These are phyloP conservation scores for Arthrobotrys entomopaga DNA, from an alignment of 2,329 filamentous ascomycete genomes.

Conservation along the genomic window DNA sequence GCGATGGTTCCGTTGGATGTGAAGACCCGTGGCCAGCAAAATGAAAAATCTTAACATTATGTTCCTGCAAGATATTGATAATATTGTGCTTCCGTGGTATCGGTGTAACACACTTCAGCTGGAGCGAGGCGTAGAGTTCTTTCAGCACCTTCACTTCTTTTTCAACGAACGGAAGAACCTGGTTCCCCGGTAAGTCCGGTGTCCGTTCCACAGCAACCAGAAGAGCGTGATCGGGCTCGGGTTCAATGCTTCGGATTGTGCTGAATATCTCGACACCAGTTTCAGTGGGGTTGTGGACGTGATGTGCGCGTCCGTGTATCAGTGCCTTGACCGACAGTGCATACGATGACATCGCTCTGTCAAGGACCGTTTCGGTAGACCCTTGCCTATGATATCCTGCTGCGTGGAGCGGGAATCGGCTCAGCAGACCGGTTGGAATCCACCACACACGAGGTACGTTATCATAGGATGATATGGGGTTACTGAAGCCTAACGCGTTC, in stretches of 20 bases:
- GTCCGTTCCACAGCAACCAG: slow-evolving; percentile 23
- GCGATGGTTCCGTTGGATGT: slow-evolving; percentile 17
- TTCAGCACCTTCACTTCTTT: slow-evolving; percentile 3
- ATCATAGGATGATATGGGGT: slow-evolving; percentile 27
- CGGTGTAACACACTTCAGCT: neutral
- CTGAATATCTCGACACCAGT: no score
- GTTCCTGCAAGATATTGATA: neutral
- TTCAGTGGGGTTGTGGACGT: neutral
- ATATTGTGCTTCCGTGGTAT: slow-evolving; percentile 8
- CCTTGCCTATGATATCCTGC: slow-evolving; percentile 60
- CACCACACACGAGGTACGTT: slow-evolving; percentile 60
- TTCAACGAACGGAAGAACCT: slow-evolving; percentile 19
- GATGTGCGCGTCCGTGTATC: slow-evolving; percentile 15
- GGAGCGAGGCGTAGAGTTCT: neutral
- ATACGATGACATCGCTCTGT: slow-evolving; percentile 41
- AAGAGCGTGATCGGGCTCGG: neutral
- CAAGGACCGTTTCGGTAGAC: slow-evolving; percentile 58
- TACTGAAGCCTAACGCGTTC: slow-evolving; percentile 57
- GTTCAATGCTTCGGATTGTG: no score
- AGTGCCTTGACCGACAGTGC: slow-evolving; percentile 14
- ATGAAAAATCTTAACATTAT: slow-evolving; percentile 27
- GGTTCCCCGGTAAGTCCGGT: slow-evolving; percentile 13
- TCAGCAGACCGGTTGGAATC: slow-evolving; percentile 61
- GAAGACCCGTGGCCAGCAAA: slow-evolving; percentile 30
- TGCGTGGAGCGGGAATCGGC: slow-evolving; percentile 61